Evolutionary conservation across 768 basidiomycete genomes (phyloP).

Genomic region (Sporobolomyces roseus): DNA sequence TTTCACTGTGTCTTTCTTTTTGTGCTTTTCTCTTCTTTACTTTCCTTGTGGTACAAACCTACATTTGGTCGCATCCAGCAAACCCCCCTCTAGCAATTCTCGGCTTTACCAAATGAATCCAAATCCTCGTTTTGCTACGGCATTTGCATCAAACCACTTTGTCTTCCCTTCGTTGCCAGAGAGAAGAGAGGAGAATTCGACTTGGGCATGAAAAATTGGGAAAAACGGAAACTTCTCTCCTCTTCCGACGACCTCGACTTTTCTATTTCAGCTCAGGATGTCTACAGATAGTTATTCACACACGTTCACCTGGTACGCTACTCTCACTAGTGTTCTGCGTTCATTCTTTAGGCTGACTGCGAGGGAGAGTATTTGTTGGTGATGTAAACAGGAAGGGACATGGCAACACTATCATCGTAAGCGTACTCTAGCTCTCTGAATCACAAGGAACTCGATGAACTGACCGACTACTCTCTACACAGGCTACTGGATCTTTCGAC

Average conservation of each 20-base stretch:
- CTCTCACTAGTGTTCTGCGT: too few relatives aligned
- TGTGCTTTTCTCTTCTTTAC: background rate
- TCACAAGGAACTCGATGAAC: conserved; percentile 58
- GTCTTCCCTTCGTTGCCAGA: background rate
- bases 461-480: conserved; percentile 4
- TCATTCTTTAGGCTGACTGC: too few relatives aligned
- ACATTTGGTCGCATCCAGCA: background rate
- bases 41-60: too few relatives aligned
- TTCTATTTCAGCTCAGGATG: background rate
- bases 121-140: too few relatives aligned
- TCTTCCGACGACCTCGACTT: background rate
- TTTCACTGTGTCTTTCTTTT: too few relatives aligned
- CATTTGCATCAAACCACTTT: too few relatives aligned
- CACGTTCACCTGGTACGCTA: conserved; percentile 35
- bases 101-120: background rate
- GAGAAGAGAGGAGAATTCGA: too few relatives aligned
- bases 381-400: conserved; percentile 14
- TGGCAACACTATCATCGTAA: conserved; percentile 18
- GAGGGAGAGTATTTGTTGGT: too few relatives aligned
- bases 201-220: too few relatives aligned
- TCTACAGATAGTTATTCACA: conserved; percentile 36
- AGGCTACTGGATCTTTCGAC: conserved; percentile 72
- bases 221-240: background rate
- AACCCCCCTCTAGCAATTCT: too few relatives aligned
- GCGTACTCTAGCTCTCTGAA: conserved; percentile 59